Base-by-base conservation (phyloP, 306 rosid genomes). In the Psophocarpus tetragonolobus region DNA sequence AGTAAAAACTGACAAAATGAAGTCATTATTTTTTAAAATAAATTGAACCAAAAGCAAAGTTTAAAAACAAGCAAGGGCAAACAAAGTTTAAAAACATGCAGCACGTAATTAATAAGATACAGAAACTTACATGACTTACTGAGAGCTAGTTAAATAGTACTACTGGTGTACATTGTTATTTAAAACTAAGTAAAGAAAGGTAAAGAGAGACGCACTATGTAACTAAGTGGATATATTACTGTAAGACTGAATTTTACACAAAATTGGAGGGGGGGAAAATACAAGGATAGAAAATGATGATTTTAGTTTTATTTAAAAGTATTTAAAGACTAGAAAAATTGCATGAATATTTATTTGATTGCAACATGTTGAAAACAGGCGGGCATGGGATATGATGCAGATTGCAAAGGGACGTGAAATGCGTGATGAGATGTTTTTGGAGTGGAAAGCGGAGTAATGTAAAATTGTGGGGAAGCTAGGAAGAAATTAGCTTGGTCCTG, bases 401-500 rank as follows among this genome's bases (percentile, higher is more conserved):
- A 60, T 30, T 1, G 11, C 41, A 60, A 60, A 60, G 12, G 6
- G 39, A 53, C 23, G 15, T 24, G 30, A 24, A 24, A 2, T 11
- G 17, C 0, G 17, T 12, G 8, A 56, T 17, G 27, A 8, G 14
- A 53, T 3, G 32, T 23, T 56, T 24, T 56, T 56, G 17, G 24
- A 33, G 17, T 10, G 35, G 33, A 4, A 56, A 1, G 4, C 10
- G 9, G 35, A n/a, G 64, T 4, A 57, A 26, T 13, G 36, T 57
- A 24, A 13, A 57, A 57, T 58, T 27, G 65, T 58, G 18, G 65
- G 63, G 24, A 11, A 21, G 35, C 26, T 3, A 36, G 8, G 53
- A 32, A 63, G 73, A 50, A 63, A 72, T 26, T 26, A 23, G 45
- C 18, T 36, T 71, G 66, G 70, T 13, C 56, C 71, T 45, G 2